Base-by-base conservation (phyloP, 2,329 filamentous ascomycete species). In the Cercospora brassicicola region DNA sequence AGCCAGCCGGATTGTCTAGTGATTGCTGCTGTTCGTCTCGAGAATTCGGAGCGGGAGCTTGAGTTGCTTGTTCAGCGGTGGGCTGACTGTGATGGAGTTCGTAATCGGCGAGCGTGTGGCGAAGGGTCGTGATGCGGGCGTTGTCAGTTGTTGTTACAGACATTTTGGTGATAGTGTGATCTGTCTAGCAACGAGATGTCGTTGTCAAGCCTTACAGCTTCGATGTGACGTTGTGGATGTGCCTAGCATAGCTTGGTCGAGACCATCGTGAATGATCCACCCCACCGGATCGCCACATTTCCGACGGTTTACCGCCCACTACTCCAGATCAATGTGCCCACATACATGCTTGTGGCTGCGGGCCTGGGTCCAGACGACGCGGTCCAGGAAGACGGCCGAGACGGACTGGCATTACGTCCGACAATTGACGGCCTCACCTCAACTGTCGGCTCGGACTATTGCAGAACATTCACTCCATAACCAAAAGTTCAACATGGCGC, bases 81-180 rank as follows among this genome's bases (percentile, higher is more conserved):
- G 74, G 73, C 4, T 78, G 74, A 53, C 69, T 74, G 66, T 84
- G 80, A 67, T 82, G 81, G 53, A 85, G 76, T 33, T 83, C 80
- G 74, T 85, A 84, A 74, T 85, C 82, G 64, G 77, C 77, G 23
- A 85, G 79, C 23, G 78, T 68, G 18, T 78, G 73, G 13, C 75
- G 74, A 15, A 81, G 73, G n/a, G 76, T 75, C 66, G 80, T 79
- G 67, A 76, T 77, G 45, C 75, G 72, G 15, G 79, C 76, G 73
- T 81, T 82, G 66, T 77, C 75, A 31, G 81, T 81, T 31, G 81
- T 82, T n/a, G 81, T 83, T 57, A 80, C 79, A 3, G 81, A 82
- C 81, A 82, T 83, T 2, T 68, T 59, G 61, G 26, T n/a, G 18
- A 4, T n/a, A 5, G 2, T 59, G 20, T 20, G 15, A 30, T 11